Percentiles rank a stretch among this genome's conserved stretches.
Evolutionary conservation across 306 rosid genomes (phyloP).

Genomic region (Biancaea sappan): DNA sequence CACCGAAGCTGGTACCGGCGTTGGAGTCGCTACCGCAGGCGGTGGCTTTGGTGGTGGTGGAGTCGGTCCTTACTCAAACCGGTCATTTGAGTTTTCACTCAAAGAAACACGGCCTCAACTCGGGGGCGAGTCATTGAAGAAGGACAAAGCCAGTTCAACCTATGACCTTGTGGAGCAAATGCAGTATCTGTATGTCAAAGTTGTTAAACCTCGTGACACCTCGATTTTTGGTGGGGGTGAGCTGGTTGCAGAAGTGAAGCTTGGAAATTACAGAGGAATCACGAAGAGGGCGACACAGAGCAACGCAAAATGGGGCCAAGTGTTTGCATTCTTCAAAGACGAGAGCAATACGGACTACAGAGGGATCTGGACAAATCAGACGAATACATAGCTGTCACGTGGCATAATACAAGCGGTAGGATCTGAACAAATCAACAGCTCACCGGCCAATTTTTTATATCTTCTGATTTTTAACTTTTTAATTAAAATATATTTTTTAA

Average conservation of each 20-base stretch:
- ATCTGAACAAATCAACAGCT: no score
- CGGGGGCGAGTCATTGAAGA: constrained; percentile 52
- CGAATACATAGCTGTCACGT: no score
- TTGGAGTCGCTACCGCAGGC: neutral
- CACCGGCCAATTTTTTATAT: no score
- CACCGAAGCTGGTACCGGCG: neutral
- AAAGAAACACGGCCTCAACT: constrained; percentile 61
- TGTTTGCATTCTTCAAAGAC: constrained; percentile 60
- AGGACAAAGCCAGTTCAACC: constrained; percentile 55
- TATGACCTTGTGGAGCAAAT: constrained; percentile 63
- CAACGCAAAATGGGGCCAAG: constrained; percentile 52
- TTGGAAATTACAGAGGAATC: no score
- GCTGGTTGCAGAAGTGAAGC: no score
- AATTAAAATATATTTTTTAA: no score
- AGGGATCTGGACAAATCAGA: no score
- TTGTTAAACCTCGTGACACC: constrained; percentile 44
- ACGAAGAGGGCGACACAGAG: constrained; percentile 45
- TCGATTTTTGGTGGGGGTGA: constrained; percentile 45
- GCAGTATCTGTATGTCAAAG: constrained; percentile 59
- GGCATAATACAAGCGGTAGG: no score
- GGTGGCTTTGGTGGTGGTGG: no score
- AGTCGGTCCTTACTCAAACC: constrained; percentile 22
- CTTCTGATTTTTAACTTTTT: no score
- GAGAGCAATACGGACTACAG: no score
- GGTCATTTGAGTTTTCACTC: constrained; percentile 49